A percentile compares a stretch with the other conserved stretches of the same genome.
Conservation (phyloP, 106 monocot species). For the Cymbidium sinense region DNA sequence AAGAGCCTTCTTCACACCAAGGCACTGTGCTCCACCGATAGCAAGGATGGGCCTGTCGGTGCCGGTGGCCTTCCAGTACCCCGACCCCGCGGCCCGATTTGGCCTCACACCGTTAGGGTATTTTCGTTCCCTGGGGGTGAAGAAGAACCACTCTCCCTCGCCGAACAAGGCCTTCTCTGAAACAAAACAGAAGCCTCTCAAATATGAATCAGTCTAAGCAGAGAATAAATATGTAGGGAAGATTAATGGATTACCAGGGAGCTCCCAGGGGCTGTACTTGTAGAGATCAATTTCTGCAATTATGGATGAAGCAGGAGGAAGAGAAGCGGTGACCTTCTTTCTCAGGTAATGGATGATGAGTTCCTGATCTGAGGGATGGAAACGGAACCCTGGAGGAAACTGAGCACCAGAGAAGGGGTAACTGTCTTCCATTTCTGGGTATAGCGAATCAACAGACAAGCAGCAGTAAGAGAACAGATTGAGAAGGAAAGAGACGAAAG, state of each 20-base stretch:
- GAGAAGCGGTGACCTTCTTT: background rate
- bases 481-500: background rate
- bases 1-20: conserved; percentile 12
- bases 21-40: conserved; percentile 9
- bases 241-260: background rate
- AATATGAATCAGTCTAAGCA: background rate
- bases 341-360: background rate
- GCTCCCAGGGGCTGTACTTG: background rate
- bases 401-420: background rate
- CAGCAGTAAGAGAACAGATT: too few species aligned
- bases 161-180: conserved; percentile 36
- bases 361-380: background rate
- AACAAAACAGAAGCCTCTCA: background rate
- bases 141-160: conserved; percentile 45
- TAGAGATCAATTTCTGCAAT: background rate
- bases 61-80: background rate
- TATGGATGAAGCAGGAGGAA: background rate
- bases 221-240: background rate
- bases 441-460: too few species aligned
- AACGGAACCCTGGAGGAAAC: background rate
- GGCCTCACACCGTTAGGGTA: conserved; percentile 33
- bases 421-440: background rate
- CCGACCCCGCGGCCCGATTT: conserved; percentile 20
- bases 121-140: conserved; percentile 26
- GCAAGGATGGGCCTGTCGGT: conserved; percentile 1